phyloP scores from a whole-genome alignment of 805 yeast species.

The Candida michaelii region DNA sequence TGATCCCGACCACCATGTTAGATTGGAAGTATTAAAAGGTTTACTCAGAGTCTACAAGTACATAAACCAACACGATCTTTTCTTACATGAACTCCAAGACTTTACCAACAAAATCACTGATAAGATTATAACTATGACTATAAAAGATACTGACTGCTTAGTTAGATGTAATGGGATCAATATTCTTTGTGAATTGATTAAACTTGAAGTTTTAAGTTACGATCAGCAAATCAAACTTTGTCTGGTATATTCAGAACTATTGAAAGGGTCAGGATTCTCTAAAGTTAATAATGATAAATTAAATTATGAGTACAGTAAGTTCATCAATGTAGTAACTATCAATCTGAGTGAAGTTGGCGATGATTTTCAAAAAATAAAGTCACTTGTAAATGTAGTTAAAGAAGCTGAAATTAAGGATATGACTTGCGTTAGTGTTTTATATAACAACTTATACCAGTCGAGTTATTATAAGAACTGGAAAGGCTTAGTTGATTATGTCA shows the following conservation, averaged over 20 bases:
- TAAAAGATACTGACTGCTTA: constrained; percentile 42
- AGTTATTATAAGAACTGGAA: constrained; percentile 39
- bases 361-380: constrained; percentile 16
- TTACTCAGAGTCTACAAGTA: constrained; percentile 49
- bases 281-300: constrained; percentile 25
- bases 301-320: constrained; percentile 52
- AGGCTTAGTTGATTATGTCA: constrained; percentile 37
- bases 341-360: constrained; percentile 17
- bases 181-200: constrained; percentile 54
- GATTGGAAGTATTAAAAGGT: constrained; percentile 62
- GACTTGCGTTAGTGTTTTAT: constrained; percentile 13
- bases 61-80: constrained; percentile 4
- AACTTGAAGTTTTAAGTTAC: constrained; percentile 63
- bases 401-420: constrained; percentile 3
- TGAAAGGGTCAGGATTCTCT: constrained; percentile 17
- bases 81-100: constrained; percentile 60
- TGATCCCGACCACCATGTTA: constrained; percentile 49
- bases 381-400: constrained; percentile 17
- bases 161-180: constrained; percentile 53
- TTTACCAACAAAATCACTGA: constrained; percentile 73
- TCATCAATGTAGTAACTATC: constrained; percentile 36
- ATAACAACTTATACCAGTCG: constrained; percentile 32
- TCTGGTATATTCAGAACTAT: constrained; percentile 3
- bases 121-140: constrained; percentile 61
- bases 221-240: constrained; percentile 43